These are phyloP conservation scores for Dactylella cylindrospora DNA, from an alignment of 2,329 filamentous ascomycete genomes.

Conservation along the genomic window DNA sequence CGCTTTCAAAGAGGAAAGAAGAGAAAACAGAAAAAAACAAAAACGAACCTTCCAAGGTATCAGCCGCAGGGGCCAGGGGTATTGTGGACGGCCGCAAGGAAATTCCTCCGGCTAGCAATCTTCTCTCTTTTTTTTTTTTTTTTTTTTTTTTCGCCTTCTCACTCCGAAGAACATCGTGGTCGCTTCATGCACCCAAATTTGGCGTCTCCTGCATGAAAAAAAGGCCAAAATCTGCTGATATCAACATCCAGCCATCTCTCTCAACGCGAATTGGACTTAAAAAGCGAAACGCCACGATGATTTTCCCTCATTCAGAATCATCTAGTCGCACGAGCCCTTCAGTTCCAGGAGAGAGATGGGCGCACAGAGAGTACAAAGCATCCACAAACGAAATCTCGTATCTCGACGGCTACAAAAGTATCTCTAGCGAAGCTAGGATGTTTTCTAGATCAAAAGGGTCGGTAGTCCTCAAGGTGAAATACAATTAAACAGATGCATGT, in stretches of 20 bases:
- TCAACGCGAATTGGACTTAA: no score
- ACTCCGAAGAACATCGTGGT: background rate
- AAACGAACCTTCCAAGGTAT: no score
- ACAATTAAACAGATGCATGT: no score
- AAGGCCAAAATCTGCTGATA: background rate
- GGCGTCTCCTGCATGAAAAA: slow-evolving; percentile 11
- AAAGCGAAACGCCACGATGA: no score
- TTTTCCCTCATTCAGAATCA: background rate
- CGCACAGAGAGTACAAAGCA: slow-evolving; percentile 22
- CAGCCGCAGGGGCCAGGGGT: slow-evolving; percentile 16
- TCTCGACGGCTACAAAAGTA: no score
- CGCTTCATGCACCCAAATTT: slow-evolving; percentile 17
- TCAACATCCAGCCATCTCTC: background rate
- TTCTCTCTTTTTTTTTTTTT: no score
- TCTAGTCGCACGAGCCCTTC: background rate
- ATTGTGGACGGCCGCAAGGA: background rate
- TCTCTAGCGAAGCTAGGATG: no score
- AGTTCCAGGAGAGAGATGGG: background rate
- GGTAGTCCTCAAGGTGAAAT: no score
- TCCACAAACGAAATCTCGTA: background rate
- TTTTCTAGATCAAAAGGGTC: no score
- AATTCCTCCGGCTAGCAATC: background rate
- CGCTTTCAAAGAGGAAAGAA: background rate
- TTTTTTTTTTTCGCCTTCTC: no score
- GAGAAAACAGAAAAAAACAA: slow-evolving; percentile 6